A percentile compares a stretch with the other conserved stretches of the same genome.
These are phyloP conservation scores for Sedum album DNA, from an alignment of 164 flowering plant species.

Conservation along the genomic window DNA sequence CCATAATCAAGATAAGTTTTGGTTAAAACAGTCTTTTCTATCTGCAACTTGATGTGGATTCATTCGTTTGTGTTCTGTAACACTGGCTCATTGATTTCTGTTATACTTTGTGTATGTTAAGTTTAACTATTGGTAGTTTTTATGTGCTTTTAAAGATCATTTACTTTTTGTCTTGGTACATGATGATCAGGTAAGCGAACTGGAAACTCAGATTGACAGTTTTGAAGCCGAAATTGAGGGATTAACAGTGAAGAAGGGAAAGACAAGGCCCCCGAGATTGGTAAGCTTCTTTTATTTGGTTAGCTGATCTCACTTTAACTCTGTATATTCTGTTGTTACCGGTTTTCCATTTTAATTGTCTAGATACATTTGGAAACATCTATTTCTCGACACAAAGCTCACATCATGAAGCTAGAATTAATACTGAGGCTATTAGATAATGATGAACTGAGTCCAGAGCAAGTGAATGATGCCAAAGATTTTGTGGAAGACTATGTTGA, in stretches of 20 bases:
- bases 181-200: conserved; percentile 63
- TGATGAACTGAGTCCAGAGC: conserved; percentile 96
- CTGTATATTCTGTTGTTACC: not conserved
- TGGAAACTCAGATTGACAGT: conserved; percentile 81
- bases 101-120: not conserved
- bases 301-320: not conserved
- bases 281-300: conserved; percentile 24
- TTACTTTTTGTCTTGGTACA: not conserved
- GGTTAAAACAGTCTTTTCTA: not conserved
- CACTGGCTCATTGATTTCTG: not conserved
- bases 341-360: not conserved
- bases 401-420: conserved; percentile 85
- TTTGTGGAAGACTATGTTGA: conserved; percentile 94
- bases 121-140: not conserved
- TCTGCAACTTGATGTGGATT: not conserved
- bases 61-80: not conserved
- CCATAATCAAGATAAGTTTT: not conserved
- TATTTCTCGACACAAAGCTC: conserved; percentile 84
- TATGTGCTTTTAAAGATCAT: not conserved
- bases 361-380: conserved; percentile 53
- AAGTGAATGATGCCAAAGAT: conserved; percentile 91
- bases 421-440: conserved; percentile 90
- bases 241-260: conserved; percentile 87
- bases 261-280: conserved; percentile 93
- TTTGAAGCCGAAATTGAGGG: conserved; percentile 98